Base-by-base conservation (phyloP, 2,329 filamentous ascomycete species). In the Diaporthe sp. region DNA sequence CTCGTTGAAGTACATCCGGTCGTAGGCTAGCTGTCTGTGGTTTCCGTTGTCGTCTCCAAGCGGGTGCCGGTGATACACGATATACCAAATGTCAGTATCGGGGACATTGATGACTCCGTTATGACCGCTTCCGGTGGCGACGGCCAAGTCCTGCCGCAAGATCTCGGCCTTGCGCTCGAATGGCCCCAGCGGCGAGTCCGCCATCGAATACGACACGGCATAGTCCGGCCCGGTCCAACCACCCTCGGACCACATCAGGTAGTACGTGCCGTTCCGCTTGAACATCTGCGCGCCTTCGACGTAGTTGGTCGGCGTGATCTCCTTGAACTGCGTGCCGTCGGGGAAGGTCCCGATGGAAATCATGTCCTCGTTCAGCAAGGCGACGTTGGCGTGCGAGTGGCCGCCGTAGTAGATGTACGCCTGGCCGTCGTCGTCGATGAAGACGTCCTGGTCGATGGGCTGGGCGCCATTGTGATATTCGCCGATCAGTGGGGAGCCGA, bases 221-320 rank as follows among this genome's bases (percentile, higher is more conserved):
- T 86, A 86, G 68, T 85, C 84, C 10, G 85, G 83, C 1, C 86
- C 86, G 1, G 81, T 82, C 86, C 86, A 88, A 66, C 79, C 82
- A 27, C 85, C 85, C 53, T 85, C 84, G 42, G 83, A 85, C 82
- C 84, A 86, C 83, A 86, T 83, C 71, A 85, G 82, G 75, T 86
- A 86, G 77, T 86, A 86, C 4, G 80, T 78, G 32, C 82, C 84
- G 5, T 80, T 78, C 15, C 84, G 81, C 78, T 85, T 86, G 75
- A 86, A 76, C 83, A 86, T 84, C 79, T 83, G 85, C 37, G 84
- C 80, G 3, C 83, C 85, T 74, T 86, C 85, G 1, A 85, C 84
- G 77, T 86, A 86, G 55, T 83, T 84, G 51, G 82, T 79, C 0
- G 86, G 86, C 12, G 86, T 88, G 73, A 88, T 86, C 73, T 88